A percentile compares a stretch with the other conserved stretches of the same genome.
Conservation (phyloP, 257 asterid species). For the Primulina tabacum region DNA sequence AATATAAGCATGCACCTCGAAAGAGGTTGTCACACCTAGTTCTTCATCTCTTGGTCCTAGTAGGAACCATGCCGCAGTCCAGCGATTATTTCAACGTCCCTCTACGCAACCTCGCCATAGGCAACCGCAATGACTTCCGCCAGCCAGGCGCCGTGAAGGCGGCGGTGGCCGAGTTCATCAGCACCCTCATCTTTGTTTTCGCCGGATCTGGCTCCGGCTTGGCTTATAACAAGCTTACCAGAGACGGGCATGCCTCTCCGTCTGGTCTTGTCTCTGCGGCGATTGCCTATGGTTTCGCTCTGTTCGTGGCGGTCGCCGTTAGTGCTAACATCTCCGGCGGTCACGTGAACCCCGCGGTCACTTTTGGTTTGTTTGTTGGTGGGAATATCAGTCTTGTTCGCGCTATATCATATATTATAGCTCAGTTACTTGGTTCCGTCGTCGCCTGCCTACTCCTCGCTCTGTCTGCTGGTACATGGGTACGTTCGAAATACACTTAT, state of each 20-base stretch:
- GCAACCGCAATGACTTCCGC: neutral
- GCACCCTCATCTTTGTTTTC: conserved; percentile 12
- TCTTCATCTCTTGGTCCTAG: neutral
- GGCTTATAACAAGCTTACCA: conserved; percentile 9
- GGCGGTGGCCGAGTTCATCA: conserved; percentile 12
- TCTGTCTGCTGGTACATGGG: conserved; percentile 32
- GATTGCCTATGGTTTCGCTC: conserved; percentile 34
- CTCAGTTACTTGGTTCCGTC: conserved; percentile 36
- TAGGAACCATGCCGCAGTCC: neutral
- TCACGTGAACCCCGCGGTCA: conserved; percentile 45
- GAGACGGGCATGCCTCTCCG: neutral
- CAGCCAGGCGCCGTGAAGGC: conserved; percentile 6
- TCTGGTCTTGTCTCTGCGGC: conserved; percentile 3
- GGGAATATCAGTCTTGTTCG: conserved; percentile 36
- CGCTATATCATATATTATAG: conserved; percentile 33
- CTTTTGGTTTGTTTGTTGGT: conserved; percentile 38
- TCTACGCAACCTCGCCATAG: neutral
- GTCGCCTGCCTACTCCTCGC: conserved; percentile 33
- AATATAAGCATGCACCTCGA: neutral
- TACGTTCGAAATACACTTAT: neutral
- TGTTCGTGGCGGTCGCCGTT: conserved; percentile 38
- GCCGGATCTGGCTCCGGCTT: conserved; percentile 14
- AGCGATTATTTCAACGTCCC: neutral
- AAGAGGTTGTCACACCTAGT: neutral
- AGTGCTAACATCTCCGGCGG: conserved; percentile 45